Base-by-base conservation (phyloP, 2,329 filamentous ascomycete genomes). In the Cercospora berteroae region DNA sequence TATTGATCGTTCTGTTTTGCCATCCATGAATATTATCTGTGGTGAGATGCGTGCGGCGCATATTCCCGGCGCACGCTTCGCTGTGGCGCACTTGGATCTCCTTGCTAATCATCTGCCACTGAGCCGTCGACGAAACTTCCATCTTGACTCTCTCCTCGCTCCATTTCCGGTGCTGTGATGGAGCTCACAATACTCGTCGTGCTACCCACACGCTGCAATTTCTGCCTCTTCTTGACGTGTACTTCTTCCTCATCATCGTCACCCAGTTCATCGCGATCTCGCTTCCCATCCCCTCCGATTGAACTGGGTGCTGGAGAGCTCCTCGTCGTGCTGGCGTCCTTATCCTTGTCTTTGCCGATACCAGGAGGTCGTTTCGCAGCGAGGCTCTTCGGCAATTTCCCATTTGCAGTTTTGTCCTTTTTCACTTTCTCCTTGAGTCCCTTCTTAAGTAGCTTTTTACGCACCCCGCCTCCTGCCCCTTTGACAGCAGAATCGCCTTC, bases 401-500 rank as follows among this genome's bases (percentile, higher is more conserved):
- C 74, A 59, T 75, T 76, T 6, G 69, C 66, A 69, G 77, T 80
- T 63, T 81, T 80, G 72, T 76, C 72, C 67, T 81, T 84, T 64
- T 80, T 81, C 67, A 81, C 78, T 62, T 82, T 80, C 42, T 81
- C 80, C 60, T 79, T 81, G 36, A 79, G 71, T n/a, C 76, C 77
- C 68, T 79, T 79, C 67, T 80, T 78, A 55, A 79, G 71, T 63
- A 77, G 72, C 72, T 76, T 78, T 68, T 78, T 79, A 60, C 74
- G 69, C 66, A 79, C 73, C 3, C 74, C 74, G 5, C 74, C 74
- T 2, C 75, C 76, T 5, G 71, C 60, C 3, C 69, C 69, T 57
- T 73, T 72, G n/a, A 71, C 71, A 5, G 66, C 67, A 5, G 70
- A 65, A 23, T 74, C 75, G 3, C 74, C 74, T 12, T 77, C 77